Base-by-base conservation (phyloP, 352 stramenopile species). In the Blastocystis sp. region DNA sequence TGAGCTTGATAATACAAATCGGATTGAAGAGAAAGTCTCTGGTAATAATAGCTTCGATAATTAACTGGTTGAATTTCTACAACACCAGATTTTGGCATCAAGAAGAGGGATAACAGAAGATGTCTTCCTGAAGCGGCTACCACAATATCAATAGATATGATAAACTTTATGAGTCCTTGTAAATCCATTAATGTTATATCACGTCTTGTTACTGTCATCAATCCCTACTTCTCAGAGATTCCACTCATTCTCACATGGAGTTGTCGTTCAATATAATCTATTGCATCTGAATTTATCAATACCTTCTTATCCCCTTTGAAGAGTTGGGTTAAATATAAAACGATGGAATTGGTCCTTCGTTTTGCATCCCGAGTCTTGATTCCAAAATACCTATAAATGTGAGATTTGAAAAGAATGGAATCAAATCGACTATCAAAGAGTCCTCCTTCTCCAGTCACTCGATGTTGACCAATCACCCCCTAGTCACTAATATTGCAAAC, bases 1-100 rank as follows among this genome's bases (percentile, higher is more conserved):
- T 84, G 73, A 5, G 73, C 27, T 15, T 53, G 15, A 40, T 84
- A 84, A 37, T 84, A 84, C 73, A 84, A 44, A 13, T 44, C 73
- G 27, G 30, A 48, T 9, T 64, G 27, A 3, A 51, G 5, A 30
- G 73, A 54, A n/a, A 84, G n/a, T 24, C 53, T 51, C n/a, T 84
- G 73, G 24, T 84, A 84, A 13, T 40, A 68, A 19, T 33, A 35
- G 68, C 40, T 66, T 13, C 73, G 73, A 24, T 84, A 66, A 69
- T 84, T 84, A 1, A 19, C 24, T 19, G 73, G 73, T 56, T 66
- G 64, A 4, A 84, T 42, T 44, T 84, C 73, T 37, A 84, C 48
- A 11, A 84, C 73, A 24, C 73, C 73, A 0, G 73, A 84, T 24
- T 68, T 64, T 11, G 73, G 73, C 27, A 66, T 27, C 73, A 84